Percentiles rank a stretch among this genome's conserved stretches.
phyloP scores from a whole-genome alignment of 1,284 basidiomycete species.

The Moniliophthora roreri region DNA sequence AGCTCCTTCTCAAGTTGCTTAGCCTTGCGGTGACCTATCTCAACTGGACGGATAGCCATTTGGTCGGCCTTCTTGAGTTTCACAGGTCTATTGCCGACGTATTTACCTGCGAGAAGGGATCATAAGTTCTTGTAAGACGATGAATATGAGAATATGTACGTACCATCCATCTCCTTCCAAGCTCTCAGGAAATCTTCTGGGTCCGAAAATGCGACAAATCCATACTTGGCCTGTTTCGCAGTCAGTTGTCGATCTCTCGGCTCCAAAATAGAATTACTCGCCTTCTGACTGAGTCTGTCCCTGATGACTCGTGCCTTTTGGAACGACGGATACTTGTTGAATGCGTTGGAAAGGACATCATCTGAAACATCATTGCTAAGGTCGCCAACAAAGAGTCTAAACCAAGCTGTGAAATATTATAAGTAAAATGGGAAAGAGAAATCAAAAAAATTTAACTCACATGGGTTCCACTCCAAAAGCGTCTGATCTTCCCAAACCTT shows the following conservation, averaged over 20 bases:
- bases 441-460: slow-evolving; percentile 47
- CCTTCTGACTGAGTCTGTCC: slow-evolving; percentile 89
- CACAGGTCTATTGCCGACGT: slow-evolving; percentile 93
- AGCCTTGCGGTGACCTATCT: slow-evolving; percentile 91
- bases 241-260: slow-evolving; percentile 9
- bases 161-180: slow-evolving; percentile 99
- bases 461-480: slow-evolving; percentile 95
- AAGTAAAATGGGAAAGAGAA: slow-evolving; percentile 7
- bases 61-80: slow-evolving; percentile 87
- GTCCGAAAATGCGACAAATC: slow-evolving; percentile 97
- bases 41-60: slow-evolving; percentile 83
- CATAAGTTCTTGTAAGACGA: slow-evolving; percentile 9
- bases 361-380: slow-evolving; percentile 98
- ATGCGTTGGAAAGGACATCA: slow-evolving; percentile 89
- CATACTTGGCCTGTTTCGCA: slow-evolving; percentile 81
- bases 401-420: slow-evolving; percentile 73
- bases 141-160: slow-evolving; percentile 26
- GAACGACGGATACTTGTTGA: slow-evolving; percentile 91
- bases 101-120: slow-evolving; percentile 70
- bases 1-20: slow-evolving; percentile 77
- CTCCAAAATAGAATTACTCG: slow-evolving; percentile 26
- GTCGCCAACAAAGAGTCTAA: slow-evolving; percentile 96
- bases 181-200: slow-evolving; percentile 98
- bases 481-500: slow-evolving; percentile 99
- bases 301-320: slow-evolving; percentile 93